Conservation (phyloP, 495 filamentous ascomycete species). For the Choiromyces venosus region DNA sequence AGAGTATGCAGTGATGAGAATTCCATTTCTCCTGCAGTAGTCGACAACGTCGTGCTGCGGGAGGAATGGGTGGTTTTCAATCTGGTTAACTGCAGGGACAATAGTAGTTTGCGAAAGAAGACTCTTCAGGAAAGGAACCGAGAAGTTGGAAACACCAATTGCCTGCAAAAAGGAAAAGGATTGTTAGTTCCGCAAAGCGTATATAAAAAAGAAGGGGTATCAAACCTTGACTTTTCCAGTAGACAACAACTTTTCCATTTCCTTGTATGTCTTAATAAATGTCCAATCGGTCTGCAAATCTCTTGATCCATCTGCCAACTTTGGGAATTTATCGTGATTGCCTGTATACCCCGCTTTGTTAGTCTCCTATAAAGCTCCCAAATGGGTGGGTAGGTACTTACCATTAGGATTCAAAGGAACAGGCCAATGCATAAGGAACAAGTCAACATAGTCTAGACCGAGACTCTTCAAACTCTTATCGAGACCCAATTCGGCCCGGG, state of each 20-base stretch:
- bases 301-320: constrained; percentile 24
- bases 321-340: constrained; percentile 34
- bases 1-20: constrained; percentile 36
- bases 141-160: constrained; percentile 40
- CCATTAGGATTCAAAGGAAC: constrained; percentile 29
- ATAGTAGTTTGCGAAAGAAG: constrained; percentile 32
- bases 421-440: constrained; percentile 48
- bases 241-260: constrained; percentile 65
- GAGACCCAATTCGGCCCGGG: constrained; percentile 50
- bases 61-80: constrained; percentile 38
- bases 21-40: constrained; percentile 32
- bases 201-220: not conserved
- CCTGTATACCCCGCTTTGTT: not conserved
- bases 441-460: constrained; percentile 62
- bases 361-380: not conserved
- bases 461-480: constrained; percentile 60
- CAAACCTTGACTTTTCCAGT: constrained; percentile 35
- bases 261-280: constrained; percentile 71
- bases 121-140: constrained; percentile 30
- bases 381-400: not conserved
- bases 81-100: constrained; percentile 39
- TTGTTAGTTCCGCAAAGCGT: too few relatives aligned
- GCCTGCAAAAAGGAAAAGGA: constrained; percentile 4
- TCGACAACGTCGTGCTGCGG: constrained; percentile 37
- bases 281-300: constrained; percentile 54